These are phyloP conservation scores for Aspergillus sp. DNA, from an alignment of 2,329 filamentous ascomycete species.

Conservation along the genomic window DNA sequence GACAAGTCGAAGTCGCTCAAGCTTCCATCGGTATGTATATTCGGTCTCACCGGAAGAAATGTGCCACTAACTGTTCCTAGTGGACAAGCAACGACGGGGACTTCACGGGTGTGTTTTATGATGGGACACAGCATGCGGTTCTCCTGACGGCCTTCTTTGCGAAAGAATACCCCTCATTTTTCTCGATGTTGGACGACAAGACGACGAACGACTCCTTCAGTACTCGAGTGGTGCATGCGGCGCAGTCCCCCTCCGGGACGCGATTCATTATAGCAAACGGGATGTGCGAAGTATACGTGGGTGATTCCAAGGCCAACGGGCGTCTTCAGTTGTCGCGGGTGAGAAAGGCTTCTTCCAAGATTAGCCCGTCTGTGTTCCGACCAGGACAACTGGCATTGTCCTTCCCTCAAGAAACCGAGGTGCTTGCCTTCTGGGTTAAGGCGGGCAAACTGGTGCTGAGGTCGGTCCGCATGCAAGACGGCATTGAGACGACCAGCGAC, in stretches of 20 bases:
- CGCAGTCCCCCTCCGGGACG: conserved; percentile 37
- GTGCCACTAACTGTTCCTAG: conserved; percentile 7
- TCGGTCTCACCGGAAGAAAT: background rate
- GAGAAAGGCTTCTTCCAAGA: conserved; percentile 36
- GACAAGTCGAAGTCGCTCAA: conserved; percentile 23
- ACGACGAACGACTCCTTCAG: conserved; percentile 33
- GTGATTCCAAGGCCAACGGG: conserved; percentile 34
- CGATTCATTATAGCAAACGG: conserved; percentile 35
- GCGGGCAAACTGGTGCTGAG: conserved; percentile 30
- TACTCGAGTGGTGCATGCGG: conserved; percentile 36
- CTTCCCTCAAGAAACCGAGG: conserved; percentile 27
- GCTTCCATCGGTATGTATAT: conserved; percentile 21
- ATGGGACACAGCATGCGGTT: conserved; percentile 28
- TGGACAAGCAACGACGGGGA: conserved; percentile 40
- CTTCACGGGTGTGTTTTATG: conserved; percentile 38
- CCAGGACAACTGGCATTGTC: conserved; percentile 34
- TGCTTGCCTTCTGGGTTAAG: conserved; percentile 25
- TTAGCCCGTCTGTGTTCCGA: conserved; percentile 35
- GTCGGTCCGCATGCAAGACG: conserved; percentile 27
- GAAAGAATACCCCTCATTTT: conserved; percentile 23
- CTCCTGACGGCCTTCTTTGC: conserved; percentile 31
- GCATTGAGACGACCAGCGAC: conserved; percentile 30
- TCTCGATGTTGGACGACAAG: conserved; percentile 19
- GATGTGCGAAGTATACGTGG: conserved; percentile 40
- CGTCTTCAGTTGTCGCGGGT: conserved; percentile 31